Percentiles rank a stretch among this genome's conserved stretches.
These are phyloP conservation scores for Crithidia expoeki DNA, from an alignment of 208 protist species.

Conservation along the genomic window DNA sequence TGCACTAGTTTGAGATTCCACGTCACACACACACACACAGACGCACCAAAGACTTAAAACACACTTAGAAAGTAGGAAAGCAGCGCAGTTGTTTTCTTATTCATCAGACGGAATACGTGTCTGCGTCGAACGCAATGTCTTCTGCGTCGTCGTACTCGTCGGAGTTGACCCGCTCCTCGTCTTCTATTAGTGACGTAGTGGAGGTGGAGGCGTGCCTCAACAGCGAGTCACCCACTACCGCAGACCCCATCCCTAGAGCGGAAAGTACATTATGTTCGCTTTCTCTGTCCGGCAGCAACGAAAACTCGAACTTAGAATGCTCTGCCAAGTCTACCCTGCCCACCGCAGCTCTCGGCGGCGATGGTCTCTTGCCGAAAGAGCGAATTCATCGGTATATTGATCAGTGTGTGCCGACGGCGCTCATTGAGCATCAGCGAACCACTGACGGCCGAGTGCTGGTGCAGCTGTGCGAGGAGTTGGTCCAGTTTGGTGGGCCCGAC, in stretches of 20 bases:
- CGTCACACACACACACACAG: no score
- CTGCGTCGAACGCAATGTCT: no score
- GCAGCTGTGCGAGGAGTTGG: conserved; percentile 24
- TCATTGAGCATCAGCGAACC: conserved; percentile 25
- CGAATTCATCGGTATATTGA: conserved; percentile 36
- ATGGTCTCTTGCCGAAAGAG: conserved; percentile 12
- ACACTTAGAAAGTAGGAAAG: no score
- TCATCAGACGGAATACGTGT: no score
- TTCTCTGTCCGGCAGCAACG: neutral
- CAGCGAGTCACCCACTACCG: neutral
- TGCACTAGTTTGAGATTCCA: no score
- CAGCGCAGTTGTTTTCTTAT: no score
- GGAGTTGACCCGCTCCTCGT: conserved; percentile 1
- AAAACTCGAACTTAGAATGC: neutral
- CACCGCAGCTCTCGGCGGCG: neutral
- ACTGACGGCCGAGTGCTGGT: conserved; percentile 13
- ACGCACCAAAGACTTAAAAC: no score
- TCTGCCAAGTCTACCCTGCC: neutral
- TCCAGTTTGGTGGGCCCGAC: conserved; percentile 13
- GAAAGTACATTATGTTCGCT: neutral
- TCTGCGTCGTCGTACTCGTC: conserved; percentile 6
- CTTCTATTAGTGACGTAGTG: neutral
- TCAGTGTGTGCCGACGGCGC: conserved; percentile 19
- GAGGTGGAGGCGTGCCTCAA: neutral
- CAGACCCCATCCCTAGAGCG: neutral